Evolutionary conservation across 208 protist genomes (phyloP).

Genomic region (Vickermania spadyakhi): DNA sequence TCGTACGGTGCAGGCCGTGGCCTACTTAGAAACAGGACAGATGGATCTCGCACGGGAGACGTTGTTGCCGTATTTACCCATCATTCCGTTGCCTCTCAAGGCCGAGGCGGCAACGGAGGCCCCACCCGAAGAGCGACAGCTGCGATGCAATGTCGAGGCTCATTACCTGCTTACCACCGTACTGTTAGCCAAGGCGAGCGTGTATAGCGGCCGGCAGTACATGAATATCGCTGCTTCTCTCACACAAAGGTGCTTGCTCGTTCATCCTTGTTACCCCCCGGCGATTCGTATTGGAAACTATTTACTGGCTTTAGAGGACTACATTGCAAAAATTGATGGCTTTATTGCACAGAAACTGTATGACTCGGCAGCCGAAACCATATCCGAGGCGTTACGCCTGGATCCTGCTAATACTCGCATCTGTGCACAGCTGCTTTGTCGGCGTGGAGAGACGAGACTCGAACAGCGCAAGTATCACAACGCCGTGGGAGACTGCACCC

Average conservation of each 20-base stretch:
- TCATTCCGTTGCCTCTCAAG: constrained; percentile 25
- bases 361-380: constrained; percentile 17
- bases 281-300: constrained; percentile 58
- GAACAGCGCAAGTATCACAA: constrained; percentile 20
- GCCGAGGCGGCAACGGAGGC: constrained; percentile 3
- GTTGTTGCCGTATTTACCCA: constrained; percentile 61
- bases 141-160: constrained; percentile 29
- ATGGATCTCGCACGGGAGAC: constrained; percentile 34
- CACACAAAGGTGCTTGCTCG: constrained; percentile 44
- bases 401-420: constrained; percentile 33
- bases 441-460: constrained; percentile 38
- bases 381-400: constrained; percentile 37
- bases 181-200: constrained; percentile 67
- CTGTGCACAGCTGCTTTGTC: constrained; percentile 25
- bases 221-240: constrained; percentile 62
- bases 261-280: constrained; percentile 39
- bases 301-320: constrained; percentile 51
- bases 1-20: constrained; percentile 42
- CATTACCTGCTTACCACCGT: constrained; percentile 60
- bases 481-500: constrained; percentile 53
- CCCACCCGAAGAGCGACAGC: constrained; percentile 23
- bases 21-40: constrained; percentile 35
- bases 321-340: constrained; percentile 18
- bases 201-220: constrained; percentile 61
- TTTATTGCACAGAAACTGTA: constrained; percentile 20